Evolutionary conservation across 345 rosid species (phyloP).

Genomic region (Aurinia saxatilis): DNA sequence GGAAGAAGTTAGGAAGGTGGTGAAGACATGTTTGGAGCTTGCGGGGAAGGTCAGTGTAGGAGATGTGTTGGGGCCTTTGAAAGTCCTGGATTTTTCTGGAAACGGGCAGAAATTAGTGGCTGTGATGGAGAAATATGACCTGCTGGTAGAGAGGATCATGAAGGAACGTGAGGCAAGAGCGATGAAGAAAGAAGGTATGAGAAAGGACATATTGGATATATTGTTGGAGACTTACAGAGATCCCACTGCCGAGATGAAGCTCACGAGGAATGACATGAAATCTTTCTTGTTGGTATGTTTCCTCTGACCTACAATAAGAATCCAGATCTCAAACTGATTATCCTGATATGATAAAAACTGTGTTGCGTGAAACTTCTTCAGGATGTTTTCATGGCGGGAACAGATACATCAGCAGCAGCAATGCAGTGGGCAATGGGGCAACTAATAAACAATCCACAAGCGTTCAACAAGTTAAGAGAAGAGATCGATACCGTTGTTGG

Average conservation of each 20-base stretch:
- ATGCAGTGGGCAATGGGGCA: conserved; percentile 59
- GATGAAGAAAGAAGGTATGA: conserved; percentile 1
- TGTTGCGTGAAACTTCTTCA: conserved; percentile 6
- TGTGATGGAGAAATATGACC: conserved; percentile 38
- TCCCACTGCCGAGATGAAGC: conserved; percentile 41
- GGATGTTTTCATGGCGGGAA: conserved; percentile 42
- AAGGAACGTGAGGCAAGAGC: conserved; percentile 43
- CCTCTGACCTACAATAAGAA: conserved; percentile 38
- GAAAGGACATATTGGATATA: conserved; percentile 27
- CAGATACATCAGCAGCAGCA: conserved; percentile 46
- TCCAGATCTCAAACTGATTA: conserved; percentile 4
- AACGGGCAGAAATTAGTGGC: conserved; percentile 44
- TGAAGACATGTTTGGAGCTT: conserved; percentile 38
- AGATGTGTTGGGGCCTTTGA: conserved; percentile 64
- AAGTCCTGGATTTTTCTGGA: conserved; percentile 48
- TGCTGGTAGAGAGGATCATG: conserved; percentile 46
- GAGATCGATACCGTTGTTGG: conserved; percentile 38
- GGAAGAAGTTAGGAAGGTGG: conserved; percentile 26
- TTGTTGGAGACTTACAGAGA: conserved; percentile 33
- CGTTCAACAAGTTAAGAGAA: conserved; percentile 29
- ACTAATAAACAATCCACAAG: conserved; percentile 35
- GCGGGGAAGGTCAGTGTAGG: conserved; percentile 51
- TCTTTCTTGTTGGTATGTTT: conserved; percentile 52
- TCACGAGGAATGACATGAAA: conserved; percentile 53
- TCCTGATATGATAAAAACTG: neutral